Conservation (phyloP, 1,284 basidiomycete genomes). For the Fistulinella cinereoalba region DNA sequence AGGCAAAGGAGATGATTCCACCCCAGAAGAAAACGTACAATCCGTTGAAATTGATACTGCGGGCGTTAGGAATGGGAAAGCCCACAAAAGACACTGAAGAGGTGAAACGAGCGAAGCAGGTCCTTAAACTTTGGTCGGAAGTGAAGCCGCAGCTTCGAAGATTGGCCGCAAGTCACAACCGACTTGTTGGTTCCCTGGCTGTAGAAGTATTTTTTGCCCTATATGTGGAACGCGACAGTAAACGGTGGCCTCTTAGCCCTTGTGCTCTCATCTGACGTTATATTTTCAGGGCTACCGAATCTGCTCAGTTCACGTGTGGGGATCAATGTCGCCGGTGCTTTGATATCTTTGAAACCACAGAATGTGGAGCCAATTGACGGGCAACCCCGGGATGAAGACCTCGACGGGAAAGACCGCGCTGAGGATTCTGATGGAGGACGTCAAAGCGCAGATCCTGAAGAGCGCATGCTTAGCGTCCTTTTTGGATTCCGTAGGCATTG, state of each 20-base stretch:
- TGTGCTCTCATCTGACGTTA: not conserved
- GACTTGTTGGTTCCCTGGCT: conserved; percentile 20
- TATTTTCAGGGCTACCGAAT: too few relatives aligned
- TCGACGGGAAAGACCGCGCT: too few relatives aligned
- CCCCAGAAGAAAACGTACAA: too few relatives aligned
- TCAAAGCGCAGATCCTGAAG: not conserved
- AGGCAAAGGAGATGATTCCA: too few relatives aligned
- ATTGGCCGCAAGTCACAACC: conserved; percentile 9
- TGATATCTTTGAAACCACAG: conserved; percentile 4
- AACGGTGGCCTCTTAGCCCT: not conserved
- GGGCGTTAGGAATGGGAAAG: too few relatives aligned
- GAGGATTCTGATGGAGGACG: not conserved
- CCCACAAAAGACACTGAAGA: too few relatives aligned
- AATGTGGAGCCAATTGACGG: too few relatives aligned
- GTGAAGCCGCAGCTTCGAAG: conserved; percentile 12
- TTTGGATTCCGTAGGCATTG: conserved; percentile 23
- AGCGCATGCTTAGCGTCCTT: conserved; percentile 6
- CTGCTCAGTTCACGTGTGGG: conserved; percentile 4
- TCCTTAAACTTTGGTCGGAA: too few relatives aligned
- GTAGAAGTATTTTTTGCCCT: conserved; percentile 19
- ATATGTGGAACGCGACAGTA: conserved; percentile 7
- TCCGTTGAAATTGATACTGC: too few relatives aligned
- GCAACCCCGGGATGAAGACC: too few relatives aligned
- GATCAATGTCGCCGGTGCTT: conserved; percentile 16
- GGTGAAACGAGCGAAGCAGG: too few relatives aligned